Percentiles rank a stretch among this genome's conserved stretches.
Conservation (phyloP, 768 basidiomycete species). For the Pisolithus microcarpus region DNA sequence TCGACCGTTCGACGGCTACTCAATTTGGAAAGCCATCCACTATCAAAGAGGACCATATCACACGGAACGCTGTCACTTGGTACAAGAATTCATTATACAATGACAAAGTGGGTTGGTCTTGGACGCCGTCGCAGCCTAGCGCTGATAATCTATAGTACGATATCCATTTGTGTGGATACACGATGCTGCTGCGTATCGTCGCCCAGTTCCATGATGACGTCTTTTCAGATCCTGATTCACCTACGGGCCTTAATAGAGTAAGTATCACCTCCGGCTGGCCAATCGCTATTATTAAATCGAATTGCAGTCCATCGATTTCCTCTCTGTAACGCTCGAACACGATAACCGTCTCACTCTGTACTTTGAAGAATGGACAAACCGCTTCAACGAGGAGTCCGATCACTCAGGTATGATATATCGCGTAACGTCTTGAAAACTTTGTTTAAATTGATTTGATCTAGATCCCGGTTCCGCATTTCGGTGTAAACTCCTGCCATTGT, state of each 20-base stretch:
- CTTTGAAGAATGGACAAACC: constrained; percentile 58
- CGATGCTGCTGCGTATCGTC: constrained; percentile 61
- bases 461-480: constrained; percentile 57
- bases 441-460: constrained; percentile 17
- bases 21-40: constrained; percentile 88
- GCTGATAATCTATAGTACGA: constrained; percentile 45
- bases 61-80: constrained; percentile 68
- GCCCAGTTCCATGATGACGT: constrained; percentile 72
- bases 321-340: constrained; percentile 51
- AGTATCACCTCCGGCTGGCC: not conserved
- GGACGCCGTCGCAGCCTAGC: not conserved
- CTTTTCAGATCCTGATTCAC: constrained; percentile 63
- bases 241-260: constrained; percentile 67
- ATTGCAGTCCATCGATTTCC: constrained; percentile 58
- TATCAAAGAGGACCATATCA: constrained; percentile 77
- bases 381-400: constrained; percentile 57
- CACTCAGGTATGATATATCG: constrained; percentile 36
- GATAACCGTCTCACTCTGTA: constrained; percentile 52
- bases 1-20: constrained; percentile 82
- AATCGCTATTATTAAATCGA: not conserved
- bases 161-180: constrained; percentile 68
- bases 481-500: constrained; percentile 68
- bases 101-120: constrained; percentile 35
- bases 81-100: constrained; percentile 64
- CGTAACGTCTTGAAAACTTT: not conserved